Evolutionary conservation across 306 rosid species (phyloP).

Genomic region (Elaeagnus macrophylla): DNA sequence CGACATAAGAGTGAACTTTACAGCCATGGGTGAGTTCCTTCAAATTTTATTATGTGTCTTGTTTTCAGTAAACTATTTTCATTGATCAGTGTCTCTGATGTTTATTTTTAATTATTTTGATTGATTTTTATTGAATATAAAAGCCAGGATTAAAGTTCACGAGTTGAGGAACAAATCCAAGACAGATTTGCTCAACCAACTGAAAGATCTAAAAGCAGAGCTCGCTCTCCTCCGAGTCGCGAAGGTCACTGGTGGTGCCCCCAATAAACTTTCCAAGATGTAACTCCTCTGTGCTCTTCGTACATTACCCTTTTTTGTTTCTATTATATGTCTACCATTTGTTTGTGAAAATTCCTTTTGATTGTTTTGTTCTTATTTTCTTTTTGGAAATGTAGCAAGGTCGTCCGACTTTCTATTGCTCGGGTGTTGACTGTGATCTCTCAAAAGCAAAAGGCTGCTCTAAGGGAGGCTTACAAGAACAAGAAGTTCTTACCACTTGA

Average conservation of each 20-base stretch:
- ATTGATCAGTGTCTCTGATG: not conserved
- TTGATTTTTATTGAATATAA: not conserved
- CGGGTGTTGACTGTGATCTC: slow-evolving; percentile 59
- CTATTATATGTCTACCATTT: not conserved
- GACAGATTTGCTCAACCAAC: slow-evolving; percentile 30
- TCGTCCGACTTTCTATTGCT: slow-evolving; percentile 46
- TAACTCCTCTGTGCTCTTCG: not conserved
- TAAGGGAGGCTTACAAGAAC: slow-evolving; percentile 55
- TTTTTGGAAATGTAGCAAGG: slow-evolving; percentile 36
- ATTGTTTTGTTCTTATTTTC: not conserved
- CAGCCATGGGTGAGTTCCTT: slow-evolving; percentile 1
- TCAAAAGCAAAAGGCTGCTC: slow-evolving; percentile 54
- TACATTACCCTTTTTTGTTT: not conserved
- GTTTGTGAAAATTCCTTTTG: too few relatives aligned
- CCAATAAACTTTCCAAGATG: slow-evolving; percentile 51
- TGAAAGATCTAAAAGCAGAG: slow-evolving; percentile 50
- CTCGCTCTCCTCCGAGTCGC: slow-evolving; percentile 49
- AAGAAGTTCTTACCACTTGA: slow-evolving; percentile 58
- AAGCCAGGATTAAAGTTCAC: slow-evolving; percentile 47
- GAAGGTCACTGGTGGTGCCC: slow-evolving; percentile 49
- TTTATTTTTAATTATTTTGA: not conserved
- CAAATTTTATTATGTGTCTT: too few relatives aligned
- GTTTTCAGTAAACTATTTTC: not conserved
- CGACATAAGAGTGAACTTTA: too few relatives aligned
- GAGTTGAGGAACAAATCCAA: slow-evolving; percentile 36